Evolutionary conservation across 306 rosid species (phyloP), one percentile per base, ranked within the genome.

Genomic region (Ziziphus jujuba): DNA sequence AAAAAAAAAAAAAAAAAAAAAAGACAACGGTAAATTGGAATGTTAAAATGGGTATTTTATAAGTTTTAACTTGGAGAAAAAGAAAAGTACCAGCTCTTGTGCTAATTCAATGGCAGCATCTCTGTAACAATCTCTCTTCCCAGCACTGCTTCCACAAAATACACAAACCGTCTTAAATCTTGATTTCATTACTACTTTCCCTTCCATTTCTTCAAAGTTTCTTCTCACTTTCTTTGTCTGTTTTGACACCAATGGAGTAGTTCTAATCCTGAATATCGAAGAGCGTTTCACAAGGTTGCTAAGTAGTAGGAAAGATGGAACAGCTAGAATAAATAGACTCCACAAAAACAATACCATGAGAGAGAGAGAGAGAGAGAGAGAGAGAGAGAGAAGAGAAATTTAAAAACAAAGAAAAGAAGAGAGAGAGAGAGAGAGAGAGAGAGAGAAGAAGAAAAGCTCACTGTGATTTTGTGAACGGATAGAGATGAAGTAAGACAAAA

Each of bases 31-130:
- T n/a, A 65, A n/a, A 31, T 7, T 33, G 13, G 9, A 20, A 49
- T 5, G 55, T 2, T 0, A 44, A 56, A 52, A 7, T 9, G 56
- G 49, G 16, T 11, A 38, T 28, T 34, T 58, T 23, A 35, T 20
- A 16, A 19, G 50, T 23, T 35, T 23, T 35, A 34, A 4, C 3
- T 19, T 14, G 40, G n/a, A 9, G 22, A 33, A 57, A 9, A 11
- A 11, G 2, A 23, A 16, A 31, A 23, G 45, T 77, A 85, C 90
- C 80, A 85, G 77, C 69, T 85, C 90, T 31, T 77, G 71, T 34
- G 71, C 90, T 50, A 85, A 61, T 59, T 82, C 87, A 65, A 79
- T 65, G 66, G 90, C 87, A 48, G 90, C 90, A 48, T 77, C 85
- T 62, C 75, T 51, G 59, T 85, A 85, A 59, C 83, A 65, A 38